Conservation (phyloP, 2,329 filamentous ascomycete genomes). For the Lasiodiplodia citricola region DNA sequence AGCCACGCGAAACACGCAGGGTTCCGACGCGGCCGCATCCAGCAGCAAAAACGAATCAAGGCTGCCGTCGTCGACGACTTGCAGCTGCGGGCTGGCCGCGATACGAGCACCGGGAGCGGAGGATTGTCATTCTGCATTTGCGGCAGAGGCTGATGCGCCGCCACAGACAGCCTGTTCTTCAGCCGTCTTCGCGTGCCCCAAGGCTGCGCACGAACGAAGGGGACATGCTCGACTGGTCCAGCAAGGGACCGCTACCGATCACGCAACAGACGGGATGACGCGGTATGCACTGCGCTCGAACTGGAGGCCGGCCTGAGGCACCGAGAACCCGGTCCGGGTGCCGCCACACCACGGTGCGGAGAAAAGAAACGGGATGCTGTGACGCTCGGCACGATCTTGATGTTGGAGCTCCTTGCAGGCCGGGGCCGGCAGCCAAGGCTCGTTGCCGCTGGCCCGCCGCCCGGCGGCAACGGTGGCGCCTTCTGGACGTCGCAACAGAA, state of each 20-base stretch:
- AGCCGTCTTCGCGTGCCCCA: neutral
- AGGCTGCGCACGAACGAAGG: neutral
- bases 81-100: constrained; percentile 18
- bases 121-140: neutral
- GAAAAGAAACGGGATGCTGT: constrained; percentile 13
- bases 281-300: constrained; percentile 12
- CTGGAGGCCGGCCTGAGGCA: neutral
- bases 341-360: constrained; percentile 15
- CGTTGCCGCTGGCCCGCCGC: constrained; percentile 1
- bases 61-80: neutral
- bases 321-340: constrained; percentile 8
- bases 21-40: neutral
- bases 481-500: neutral
- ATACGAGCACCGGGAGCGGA: constrained; percentile 7
- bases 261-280: constrained; percentile 1
- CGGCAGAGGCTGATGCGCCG: neutral
- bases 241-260: constrained; percentile 10
- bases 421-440: neutral
- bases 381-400: constrained; percentile 8
- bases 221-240: neutral
- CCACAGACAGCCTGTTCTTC: constrained; percentile 9
- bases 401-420: constrained; percentile 18
- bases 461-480: neutral
- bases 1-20: constrained; percentile 25
- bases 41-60: constrained; percentile 17